phyloP scores from a whole-genome alignment of 2,329 filamentous ascomycete species.

The Sclerotinia glacialis region DNA sequence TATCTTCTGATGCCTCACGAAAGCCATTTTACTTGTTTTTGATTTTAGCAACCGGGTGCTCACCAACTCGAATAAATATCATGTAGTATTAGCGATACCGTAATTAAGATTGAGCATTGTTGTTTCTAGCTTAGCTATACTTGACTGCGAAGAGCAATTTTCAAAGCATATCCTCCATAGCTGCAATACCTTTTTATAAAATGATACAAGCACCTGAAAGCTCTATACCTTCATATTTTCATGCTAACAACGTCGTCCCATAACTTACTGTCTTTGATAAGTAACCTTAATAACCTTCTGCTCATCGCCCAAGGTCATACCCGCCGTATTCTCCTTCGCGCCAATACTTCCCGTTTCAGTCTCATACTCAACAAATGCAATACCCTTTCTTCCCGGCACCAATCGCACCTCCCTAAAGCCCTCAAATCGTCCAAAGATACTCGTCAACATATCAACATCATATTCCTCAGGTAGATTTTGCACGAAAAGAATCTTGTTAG shows the following conservation, averaged over 20 bases:
- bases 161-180: slow-evolving; percentile 22
- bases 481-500: slow-evolving; percentile 94
- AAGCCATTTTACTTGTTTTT: slow-evolving; percentile 8
- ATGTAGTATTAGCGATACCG: slow-evolving; percentile 35
- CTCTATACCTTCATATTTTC: neutral
- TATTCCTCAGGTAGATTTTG: slow-evolving; percentile 88
- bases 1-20: slow-evolving; percentile 61
- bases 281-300: slow-evolving; percentile 87
- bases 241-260: neutral
- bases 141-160: neutral
- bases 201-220: neutral
- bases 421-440: slow-evolving; percentile 84
- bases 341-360: slow-evolving; percentile 83
- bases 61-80: slow-evolving; percentile 21
- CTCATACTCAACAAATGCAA: slow-evolving; percentile 97
- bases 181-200: neutral
- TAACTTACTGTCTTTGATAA: slow-evolving; percentile 78
- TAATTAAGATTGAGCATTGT: slow-evolving; percentile 20
- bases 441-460: slow-evolving; percentile 73
- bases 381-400: slow-evolving; percentile 80
- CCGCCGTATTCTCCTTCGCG: slow-evolving; percentile 89
- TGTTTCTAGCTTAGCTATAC: slow-evolving; percentile 1
- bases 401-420: slow-evolving; percentile 90
- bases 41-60: neutral
- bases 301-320: slow-evolving; percentile 73